Conservation (phyloP, 78 protist species). For the Tieghemostelium lacteum region DNA sequence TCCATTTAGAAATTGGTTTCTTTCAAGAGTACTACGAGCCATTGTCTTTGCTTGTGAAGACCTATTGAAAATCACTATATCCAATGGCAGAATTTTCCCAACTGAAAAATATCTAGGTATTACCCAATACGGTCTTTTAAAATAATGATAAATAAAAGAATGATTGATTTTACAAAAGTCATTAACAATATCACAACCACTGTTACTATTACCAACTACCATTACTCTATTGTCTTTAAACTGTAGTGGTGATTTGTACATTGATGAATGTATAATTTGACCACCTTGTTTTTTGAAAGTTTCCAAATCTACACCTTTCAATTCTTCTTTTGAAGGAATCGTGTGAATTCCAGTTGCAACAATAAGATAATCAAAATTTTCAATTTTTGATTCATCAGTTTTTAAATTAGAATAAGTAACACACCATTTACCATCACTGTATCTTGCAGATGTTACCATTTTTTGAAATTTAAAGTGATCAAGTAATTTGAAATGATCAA, state of each 20-base stretch:
- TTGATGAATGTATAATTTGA: not conserved
- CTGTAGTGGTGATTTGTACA: not conserved
- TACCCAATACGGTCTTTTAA: not conserved
- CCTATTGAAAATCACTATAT: not conserved
- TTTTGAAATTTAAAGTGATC: not conserved
- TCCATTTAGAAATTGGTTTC: too few species aligned
- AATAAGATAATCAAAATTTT: constrained; percentile 5
- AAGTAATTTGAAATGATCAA: not conserved
- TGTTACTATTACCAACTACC: not conserved
- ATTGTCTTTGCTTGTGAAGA: not conserved
- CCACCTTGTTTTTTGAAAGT: not conserved
- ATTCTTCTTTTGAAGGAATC: not conserved
- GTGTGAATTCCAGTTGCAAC: not conserved
- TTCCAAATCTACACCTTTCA: not conserved
- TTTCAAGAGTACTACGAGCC: not conserved
- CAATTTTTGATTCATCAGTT: not conserved
- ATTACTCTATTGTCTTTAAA: not conserved
- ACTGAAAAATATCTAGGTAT: not conserved
- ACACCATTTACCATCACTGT: not conserved
- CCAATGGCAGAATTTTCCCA: not conserved
- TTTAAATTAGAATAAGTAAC: not conserved
- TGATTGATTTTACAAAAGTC: not conserved
- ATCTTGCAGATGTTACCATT: not conserved
- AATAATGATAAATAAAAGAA: not conserved
- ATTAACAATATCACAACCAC: not conserved